Evolutionary conservation across 169 alveolate genomes (phyloP).

Genomic region (Amoebophrya sp.): DNA sequence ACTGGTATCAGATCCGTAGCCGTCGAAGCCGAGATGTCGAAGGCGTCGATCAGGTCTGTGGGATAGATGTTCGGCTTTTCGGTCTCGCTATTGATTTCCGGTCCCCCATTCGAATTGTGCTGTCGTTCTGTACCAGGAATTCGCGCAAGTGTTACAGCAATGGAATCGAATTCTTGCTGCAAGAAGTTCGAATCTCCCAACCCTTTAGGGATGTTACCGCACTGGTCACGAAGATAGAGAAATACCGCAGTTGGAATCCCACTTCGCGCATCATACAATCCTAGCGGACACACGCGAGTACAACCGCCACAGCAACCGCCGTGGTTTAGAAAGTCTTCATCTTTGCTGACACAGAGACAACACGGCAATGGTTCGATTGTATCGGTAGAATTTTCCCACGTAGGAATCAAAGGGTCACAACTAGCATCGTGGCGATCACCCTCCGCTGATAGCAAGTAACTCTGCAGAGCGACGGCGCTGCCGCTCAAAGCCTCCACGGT

Average conservation of each 20-base stretch:
- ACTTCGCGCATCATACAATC: background rate
- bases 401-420: background rate
- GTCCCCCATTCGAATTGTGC: background rate
- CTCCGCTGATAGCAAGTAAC: background rate
- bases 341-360: too few relatives aligned
- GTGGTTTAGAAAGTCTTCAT: background rate
- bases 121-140: background rate
- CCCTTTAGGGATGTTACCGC: background rate
- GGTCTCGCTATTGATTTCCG: background rate
- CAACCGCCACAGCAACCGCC: background rate
- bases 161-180: background rate
- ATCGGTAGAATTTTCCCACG: background rate
- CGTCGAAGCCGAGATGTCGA: background rate
- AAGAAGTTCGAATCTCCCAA: background rate
- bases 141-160: background rate
- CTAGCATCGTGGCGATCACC: background rate
- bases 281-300: background rate
- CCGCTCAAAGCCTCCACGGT: constrained; percentile 10
- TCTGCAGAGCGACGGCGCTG: background rate
- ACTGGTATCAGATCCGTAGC: background rate
- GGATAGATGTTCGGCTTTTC: background rate
- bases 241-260: background rate
- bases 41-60: background rate
- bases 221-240: background rate
- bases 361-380: background rate